Evolutionary conservation across 345 rosid species (phyloP).

Genomic region (Erodium maritimum): DNA sequence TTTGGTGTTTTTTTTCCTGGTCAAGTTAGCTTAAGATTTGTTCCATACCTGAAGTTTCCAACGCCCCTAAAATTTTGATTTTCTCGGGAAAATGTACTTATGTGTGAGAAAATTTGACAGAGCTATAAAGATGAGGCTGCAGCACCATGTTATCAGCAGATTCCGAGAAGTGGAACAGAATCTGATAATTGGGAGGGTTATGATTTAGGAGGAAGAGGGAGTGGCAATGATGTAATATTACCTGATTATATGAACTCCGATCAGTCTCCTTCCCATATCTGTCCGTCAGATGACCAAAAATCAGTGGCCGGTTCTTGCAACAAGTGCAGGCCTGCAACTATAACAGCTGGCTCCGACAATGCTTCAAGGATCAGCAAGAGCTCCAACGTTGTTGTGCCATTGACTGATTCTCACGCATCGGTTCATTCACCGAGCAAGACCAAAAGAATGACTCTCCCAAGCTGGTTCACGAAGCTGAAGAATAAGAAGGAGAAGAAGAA

Average conservation of each 20-base stretch:
- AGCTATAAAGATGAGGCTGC: constrained; percentile 68
- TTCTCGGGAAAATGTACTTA: neutral
- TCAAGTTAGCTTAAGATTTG: no score
- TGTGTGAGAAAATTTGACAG: constrained; percentile 24
- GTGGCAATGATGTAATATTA: constrained; percentile 26
- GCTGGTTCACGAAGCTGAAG: constrained; percentile 72
- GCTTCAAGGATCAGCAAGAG: constrained; percentile 27
- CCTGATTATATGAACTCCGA: constrained; percentile 46
- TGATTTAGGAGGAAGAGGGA: constrained; percentile 36
- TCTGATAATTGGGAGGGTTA: constrained; percentile 68
- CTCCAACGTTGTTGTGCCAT: constrained; percentile 65
- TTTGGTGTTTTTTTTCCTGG: no score
- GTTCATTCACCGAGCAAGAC: constrained; percentile 47
- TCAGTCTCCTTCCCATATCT: constrained; percentile 40
- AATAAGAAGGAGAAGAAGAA: constrained; percentile 70
- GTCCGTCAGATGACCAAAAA: constrained; percentile 46
- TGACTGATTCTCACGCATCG: constrained; percentile 54
- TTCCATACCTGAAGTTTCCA: no score
- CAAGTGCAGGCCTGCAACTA: constrained; percentile 42
- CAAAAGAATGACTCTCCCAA: constrained; percentile 50
- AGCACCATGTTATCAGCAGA: constrained; percentile 31
- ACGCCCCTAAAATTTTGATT: no score
- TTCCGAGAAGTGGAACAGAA: constrained; percentile 31
- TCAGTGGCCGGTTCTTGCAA: constrained; percentile 41
- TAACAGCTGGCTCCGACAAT: constrained; percentile 26